A percentile compares a stretch with the other conserved stretches of the same genome.
phyloP scores from a whole-genome alignment of 768 basidiomycete genomes.

The Lentinula detonsa region DNA sequence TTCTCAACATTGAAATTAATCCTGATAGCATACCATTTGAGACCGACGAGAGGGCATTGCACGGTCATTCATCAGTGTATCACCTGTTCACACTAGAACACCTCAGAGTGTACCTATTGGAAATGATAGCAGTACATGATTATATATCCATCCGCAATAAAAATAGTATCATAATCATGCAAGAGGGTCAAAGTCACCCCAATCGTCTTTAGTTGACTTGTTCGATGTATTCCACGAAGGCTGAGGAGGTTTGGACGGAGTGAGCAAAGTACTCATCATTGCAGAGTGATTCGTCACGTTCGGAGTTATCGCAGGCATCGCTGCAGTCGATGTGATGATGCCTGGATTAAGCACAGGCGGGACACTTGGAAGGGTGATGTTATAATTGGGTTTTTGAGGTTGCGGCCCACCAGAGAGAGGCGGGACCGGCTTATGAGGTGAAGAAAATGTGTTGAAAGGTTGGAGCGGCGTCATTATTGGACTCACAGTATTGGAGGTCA shows the following conservation, averaged over 20 bases:
- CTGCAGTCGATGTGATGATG: constrained; percentile 21
- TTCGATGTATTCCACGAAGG: constrained; percentile 41
- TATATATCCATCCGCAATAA: background rate
- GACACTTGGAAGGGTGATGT: constrained; percentile 32
- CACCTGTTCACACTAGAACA: constrained; percentile 34
- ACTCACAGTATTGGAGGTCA: constrained; percentile 31
- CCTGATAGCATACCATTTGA: constrained; percentile 29
- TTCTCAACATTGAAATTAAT: constrained; percentile 44
- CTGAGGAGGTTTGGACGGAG: constrained; percentile 59
- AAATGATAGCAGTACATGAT: background rate
- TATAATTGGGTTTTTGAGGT: constrained; percentile 50
- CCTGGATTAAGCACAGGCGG: background rate
- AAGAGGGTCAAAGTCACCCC: constrained; percentile 82
- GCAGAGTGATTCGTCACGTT: background rate
- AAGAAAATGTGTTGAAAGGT: constrained; percentile 32
- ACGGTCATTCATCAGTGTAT: constrained; percentile 43
- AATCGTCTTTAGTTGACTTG: constrained; percentile 56
- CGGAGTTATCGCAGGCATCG: constrained; percentile 17
- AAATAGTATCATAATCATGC: constrained; percentile 24
- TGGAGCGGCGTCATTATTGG: constrained; percentile 62
- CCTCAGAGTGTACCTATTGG: constrained; percentile 42
- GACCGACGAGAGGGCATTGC: constrained; percentile 14
- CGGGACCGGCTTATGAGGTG: background rate
- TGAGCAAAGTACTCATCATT: constrained; percentile 44
- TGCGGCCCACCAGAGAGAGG: constrained; percentile 9